Conservation (phyloP, 1,139 yeast genomes). For the Debaryomyces fabryi region DNA sequence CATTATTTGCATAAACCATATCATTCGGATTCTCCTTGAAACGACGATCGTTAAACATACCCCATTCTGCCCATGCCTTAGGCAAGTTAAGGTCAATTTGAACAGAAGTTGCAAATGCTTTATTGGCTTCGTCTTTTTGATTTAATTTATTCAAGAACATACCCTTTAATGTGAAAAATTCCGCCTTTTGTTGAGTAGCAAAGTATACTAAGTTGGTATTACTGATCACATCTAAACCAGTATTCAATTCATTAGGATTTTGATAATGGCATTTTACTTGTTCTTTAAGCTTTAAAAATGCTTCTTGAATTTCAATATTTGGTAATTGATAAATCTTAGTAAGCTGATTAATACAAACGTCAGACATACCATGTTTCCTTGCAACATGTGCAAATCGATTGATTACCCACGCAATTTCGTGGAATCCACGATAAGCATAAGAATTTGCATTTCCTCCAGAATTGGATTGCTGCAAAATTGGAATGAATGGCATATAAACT, state of each 20-base stretch:
- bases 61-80: slow-evolving; percentile 99
- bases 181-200: slow-evolving; percentile 97
- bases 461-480: slow-evolving; percentile 76
- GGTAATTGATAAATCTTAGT: slow-evolving; percentile 95
- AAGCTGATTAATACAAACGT: slow-evolving; percentile 90
- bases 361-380: slow-evolving; percentile 94
- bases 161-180: slow-evolving; percentile 94
- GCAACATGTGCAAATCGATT: slow-evolving; percentile 99
- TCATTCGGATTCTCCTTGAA: slow-evolving; percentile 85
- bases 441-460: slow-evolving; percentile 79
- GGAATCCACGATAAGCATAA: slow-evolving; percentile 95
- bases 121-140: slow-evolving; percentile 93
- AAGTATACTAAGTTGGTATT: slow-evolving; percentile 94
- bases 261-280: slow-evolving; percentile 98
- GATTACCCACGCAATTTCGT: slow-evolving; percentile 98
- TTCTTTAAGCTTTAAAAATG: slow-evolving; percentile 90
- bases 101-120: slow-evolving; percentile 96
- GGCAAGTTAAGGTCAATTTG: slow-evolving; percentile 92
- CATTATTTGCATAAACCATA: slow-evolving; percentile 86
- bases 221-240: slow-evolving; percentile 95
- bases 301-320: slow-evolving; percentile 97
- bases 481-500: slow-evolving; percentile 90
- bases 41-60: slow-evolving; percentile 86
- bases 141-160: slow-evolving; percentile 93
- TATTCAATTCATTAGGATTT: slow-evolving; percentile 80